Evolutionary conservation across 2,329 filamentous ascomycete species (phyloP).

Genomic region (Elsinoe necatrix): DNA sequence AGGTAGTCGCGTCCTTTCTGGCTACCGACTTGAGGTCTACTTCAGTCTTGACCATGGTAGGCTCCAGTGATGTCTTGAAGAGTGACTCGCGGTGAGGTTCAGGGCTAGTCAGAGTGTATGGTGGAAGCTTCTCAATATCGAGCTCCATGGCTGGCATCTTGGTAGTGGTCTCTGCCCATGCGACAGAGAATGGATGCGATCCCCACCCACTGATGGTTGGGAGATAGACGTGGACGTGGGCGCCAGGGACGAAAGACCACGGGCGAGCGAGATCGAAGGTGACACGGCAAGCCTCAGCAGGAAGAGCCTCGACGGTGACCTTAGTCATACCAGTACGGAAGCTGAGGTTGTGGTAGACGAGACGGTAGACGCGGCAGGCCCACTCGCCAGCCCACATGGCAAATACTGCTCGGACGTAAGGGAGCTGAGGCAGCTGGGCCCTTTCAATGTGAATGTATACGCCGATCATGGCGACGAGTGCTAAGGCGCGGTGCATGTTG

Average conservation of each 20-base stretch:
- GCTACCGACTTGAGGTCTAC: constrained; percentile 15
- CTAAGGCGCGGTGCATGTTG: constrained; percentile 72
- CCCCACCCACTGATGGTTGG: constrained; percentile 38
- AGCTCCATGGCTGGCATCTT: constrained; percentile 24
- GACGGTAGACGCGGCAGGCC: constrained; percentile 39
- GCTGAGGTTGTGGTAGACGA: constrained; percentile 48
- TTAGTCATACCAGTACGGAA: constrained; percentile 41
- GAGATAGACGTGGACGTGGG: constrained; percentile 54
- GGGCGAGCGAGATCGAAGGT: constrained; percentile 51
- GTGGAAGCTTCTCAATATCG: constrained; percentile 29
- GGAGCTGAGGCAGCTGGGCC: constrained; percentile 57
- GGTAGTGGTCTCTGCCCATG: constrained; percentile 35
- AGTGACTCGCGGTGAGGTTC: constrained; percentile 14
- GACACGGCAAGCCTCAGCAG: constrained; percentile 51
- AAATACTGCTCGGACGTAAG: constrained; percentile 67
- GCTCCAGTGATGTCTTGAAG: background rate
- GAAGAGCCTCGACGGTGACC: constrained; percentile 50
- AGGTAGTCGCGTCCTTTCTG: constrained; percentile 29
- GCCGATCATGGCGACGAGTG: constrained; percentile 56
- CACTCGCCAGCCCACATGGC: constrained; percentile 68
- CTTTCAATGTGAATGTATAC: constrained; percentile 72
- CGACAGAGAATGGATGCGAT: constrained; percentile 44
- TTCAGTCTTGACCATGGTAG: constrained; percentile 15
- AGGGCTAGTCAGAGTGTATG: constrained; percentile 3
- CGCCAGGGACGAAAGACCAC: constrained; percentile 47